Evolutionary conservation across 306 rosid species (phyloP), one percentile per base, ranked within the genome.

Genomic region (Gastrolobium bilobum): DNA sequence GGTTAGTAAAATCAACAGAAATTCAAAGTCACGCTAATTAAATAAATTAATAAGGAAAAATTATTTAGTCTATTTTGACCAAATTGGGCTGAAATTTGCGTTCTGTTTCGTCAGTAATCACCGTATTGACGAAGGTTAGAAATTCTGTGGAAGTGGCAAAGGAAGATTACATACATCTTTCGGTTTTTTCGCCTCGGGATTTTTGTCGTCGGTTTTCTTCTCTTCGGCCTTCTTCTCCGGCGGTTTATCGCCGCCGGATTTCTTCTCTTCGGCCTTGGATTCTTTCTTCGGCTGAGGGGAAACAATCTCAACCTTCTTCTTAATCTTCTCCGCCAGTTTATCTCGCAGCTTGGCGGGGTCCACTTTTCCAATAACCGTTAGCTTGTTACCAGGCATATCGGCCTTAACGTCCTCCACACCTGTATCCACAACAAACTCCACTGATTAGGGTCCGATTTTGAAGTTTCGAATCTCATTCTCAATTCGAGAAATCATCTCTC

Each of bases 271-370:
- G 1, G 71, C 9, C 60, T 87, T 89, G 33, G 80, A 84, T 4
- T 91, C 91, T 70, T 93, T 91, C 60, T 81, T 84, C 0, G 93
- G 91, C 68, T 69, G 94, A 10, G 98, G 78, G 13, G 94, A 85
- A 37, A 93, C 42, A 6, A 93, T 66, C 29, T 95, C 99, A 8
- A 95, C 96, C 44, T 93, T 91, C 88, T 88, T 90, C 60, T 86
- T 90, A 11, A 72, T 87, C 72, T 86, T 93, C 10, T 87, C 84
- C 5, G 84, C 93, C 1, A 95, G 71, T 30, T 72, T 91, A 57
- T 85, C 93, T 6, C 76, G 85, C 10, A 95, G 13, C 33, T 44
- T 84, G 2, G 78, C 4, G 58, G 93, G 82, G 76, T 95, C 91
- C 47, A 90, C 77, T 80, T 85, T 87, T 40, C 98, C 98, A 3